Evolutionary conservation across 2,329 filamentous ascomycete genomes (phyloP), one percentile per base, ranked within the genome.

Genomic region (Laburnicola sp.): DNA sequence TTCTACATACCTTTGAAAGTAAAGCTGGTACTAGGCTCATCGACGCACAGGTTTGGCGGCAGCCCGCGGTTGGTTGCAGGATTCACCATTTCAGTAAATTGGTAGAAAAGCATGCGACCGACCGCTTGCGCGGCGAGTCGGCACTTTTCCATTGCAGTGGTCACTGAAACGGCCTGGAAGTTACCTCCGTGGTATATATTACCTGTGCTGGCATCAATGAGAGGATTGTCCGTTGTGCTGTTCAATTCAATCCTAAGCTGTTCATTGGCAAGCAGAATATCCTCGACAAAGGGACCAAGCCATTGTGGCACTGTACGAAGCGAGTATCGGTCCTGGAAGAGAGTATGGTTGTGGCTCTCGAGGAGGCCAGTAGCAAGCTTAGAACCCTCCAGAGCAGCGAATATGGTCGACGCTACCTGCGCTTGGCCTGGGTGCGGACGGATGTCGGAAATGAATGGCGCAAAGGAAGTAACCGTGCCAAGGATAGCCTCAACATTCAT

Each of bases 211-310:
- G 71, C 61, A 52, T 87, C 79, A 7, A 88, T 75, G 6, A 88
- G 70, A 0, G 82, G 85, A 62, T 88, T 89, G 60, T 88, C 86
- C 0, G 84, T 85, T 0, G 83, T 84, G 0, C 84, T 85, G 68
- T 88, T 89, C 9, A 86, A 74, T 63, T 89, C 86, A 0, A 77
- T 72, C 0, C 72, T 66, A 0, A 89, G 63, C 63, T 88, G 86
- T 3, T 74, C 65, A 30, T 79, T 73, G 0, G 85, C 82, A 0
- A 86, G 75, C 0, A 74, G 48, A 0, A 89, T 72, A 56, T 88
- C 85, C 62, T 89, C 86, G 0, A 88, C 70, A n/a, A 82, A 76
- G 0, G 86, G 86, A 0, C 84, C 84, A 27, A 88, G 75, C 86
- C 86, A 88, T 69, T 89, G 86, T 0, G 84, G 78, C 0, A 83